A percentile compares a stretch with the other conserved stretches of the same genome.
phyloP scores from a whole-genome alignment of 306 rosid species.

The Lathyrus sativus region DNA sequence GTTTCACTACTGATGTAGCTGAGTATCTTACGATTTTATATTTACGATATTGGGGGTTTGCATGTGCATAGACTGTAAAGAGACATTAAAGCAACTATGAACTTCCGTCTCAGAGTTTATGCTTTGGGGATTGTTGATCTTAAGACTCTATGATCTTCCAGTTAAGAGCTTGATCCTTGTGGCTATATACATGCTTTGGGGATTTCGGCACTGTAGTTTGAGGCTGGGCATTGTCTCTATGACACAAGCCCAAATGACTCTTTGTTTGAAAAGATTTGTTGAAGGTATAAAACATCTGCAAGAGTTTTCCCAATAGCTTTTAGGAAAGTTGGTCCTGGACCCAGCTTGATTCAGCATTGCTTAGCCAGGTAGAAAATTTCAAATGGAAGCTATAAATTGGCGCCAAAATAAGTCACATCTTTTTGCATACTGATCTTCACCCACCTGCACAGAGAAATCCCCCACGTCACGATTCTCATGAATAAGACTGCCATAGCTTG shows the following conservation, averaged over 20 bases:
- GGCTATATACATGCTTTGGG: too few species aligned
- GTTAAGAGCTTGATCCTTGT: neutral
- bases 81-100: neutral
- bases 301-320: neutral
- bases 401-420: neutral
- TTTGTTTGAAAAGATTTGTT: neutral
- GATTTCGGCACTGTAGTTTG: neutral
- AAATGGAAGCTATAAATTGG: neutral
- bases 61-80: constrained; percentile 6
- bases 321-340: neutral
- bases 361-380: neutral
- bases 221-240: neutral
- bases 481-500: constrained; percentile 8
- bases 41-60: constrained; percentile 27
- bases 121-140: constrained; percentile 12
- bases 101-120: neutral
- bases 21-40: neutral
- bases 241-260: constrained; percentile 8
- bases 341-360: constrained; percentile 21
- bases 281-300: neutral
- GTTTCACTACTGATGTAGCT: neutral
- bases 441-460: neutral
- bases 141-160: neutral
- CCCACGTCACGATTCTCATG: neutral
- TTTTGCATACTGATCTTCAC: neutral